Conservation (phyloP, 805 yeast genomes). For the Barnettozyma sp. region DNA sequence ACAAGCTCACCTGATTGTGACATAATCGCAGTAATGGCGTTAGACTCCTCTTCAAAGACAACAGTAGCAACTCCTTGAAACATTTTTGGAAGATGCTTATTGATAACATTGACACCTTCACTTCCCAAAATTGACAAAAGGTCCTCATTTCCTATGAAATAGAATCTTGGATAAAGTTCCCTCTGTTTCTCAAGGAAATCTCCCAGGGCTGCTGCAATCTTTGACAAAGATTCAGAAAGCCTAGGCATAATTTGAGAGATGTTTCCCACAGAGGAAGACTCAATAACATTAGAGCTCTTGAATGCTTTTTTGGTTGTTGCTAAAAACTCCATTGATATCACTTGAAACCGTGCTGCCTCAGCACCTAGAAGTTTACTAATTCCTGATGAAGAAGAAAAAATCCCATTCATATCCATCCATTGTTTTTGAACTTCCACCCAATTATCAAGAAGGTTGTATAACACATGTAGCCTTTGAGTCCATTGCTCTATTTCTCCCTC, state of each 20-base stretch:
- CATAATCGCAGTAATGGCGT: slow-evolving; percentile 37
- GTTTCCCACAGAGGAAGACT: slow-evolving; percentile 44
- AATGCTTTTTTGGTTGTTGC: slow-evolving; percentile 42
- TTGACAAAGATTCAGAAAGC: slow-evolving; percentile 46
- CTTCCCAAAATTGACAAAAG: slow-evolving; percentile 76
- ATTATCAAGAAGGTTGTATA: slow-evolving; percentile 47
- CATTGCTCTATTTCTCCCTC: slow-evolving; percentile 49
- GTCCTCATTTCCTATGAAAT: slow-evolving; percentile 88
- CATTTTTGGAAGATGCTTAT: slow-evolving; percentile 61
- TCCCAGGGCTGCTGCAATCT: slow-evolving; percentile 56
- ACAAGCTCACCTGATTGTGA: slow-evolving; percentile 67
- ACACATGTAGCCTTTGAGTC: slow-evolving; percentile 46
- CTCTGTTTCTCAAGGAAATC: slow-evolving; percentile 81
- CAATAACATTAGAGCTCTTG: slow-evolving; percentile 46
- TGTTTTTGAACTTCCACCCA: slow-evolving; percentile 88
- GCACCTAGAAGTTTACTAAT: slow-evolving; percentile 57
- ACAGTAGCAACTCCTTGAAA: slow-evolving; percentile 56
- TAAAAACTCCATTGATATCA: slow-evolving; percentile 55
- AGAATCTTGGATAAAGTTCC: slow-evolving; percentile 69
- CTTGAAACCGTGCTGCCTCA: slow-evolving; percentile 61
- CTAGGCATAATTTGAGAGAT: slow-evolving; percentile 41
- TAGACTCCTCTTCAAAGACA: slow-evolving; percentile 27
- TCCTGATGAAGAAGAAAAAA: slow-evolving; percentile 55
- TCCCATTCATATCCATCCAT: slow-evolving; percentile 82
- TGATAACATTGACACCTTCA: slow-evolving; percentile 37